These are phyloP conservation scores for Trichosporon ovoides DNA, from an alignment of 1,284 basidiomycete genomes.

Conservation along the genomic window DNA sequence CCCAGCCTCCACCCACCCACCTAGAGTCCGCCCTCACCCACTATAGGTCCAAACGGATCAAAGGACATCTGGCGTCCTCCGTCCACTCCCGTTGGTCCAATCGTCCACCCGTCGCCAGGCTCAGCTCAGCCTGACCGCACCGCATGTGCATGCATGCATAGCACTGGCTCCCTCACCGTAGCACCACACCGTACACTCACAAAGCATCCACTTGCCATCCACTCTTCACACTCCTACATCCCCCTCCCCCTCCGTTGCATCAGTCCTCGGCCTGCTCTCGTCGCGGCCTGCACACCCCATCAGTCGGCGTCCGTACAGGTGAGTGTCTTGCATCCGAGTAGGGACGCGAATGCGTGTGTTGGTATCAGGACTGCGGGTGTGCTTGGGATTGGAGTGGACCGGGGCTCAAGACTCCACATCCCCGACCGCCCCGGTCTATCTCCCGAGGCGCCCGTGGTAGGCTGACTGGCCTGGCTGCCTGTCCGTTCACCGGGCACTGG, in stretches of 20 bases:
- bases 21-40: neutral
- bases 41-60: neutral
- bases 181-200: neutral
- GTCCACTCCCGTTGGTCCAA: neutral
- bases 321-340: neutral
- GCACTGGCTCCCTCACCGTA: no score
- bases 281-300: neutral
- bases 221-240: slow-evolving; percentile 5
- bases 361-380: no score
- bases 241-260: neutral
- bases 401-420: slow-evolving; percentile 1
- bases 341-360: neutral
- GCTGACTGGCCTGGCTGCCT: neutral
- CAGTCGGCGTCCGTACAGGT: neutral
- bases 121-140: neutral
- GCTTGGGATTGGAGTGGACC: no score
- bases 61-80: no score
- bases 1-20: neutral
- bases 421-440: neutral
- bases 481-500: neutral
- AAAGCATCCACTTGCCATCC: slow-evolving; percentile 6
- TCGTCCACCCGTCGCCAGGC: no score
- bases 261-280: neutral
- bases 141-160: neutral
- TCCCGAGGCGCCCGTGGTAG: neutral